Evolutionary conservation across 1,284 basidiomycete genomes (phyloP).

Genomic region (Tranzscheliella williamsii): DNA sequence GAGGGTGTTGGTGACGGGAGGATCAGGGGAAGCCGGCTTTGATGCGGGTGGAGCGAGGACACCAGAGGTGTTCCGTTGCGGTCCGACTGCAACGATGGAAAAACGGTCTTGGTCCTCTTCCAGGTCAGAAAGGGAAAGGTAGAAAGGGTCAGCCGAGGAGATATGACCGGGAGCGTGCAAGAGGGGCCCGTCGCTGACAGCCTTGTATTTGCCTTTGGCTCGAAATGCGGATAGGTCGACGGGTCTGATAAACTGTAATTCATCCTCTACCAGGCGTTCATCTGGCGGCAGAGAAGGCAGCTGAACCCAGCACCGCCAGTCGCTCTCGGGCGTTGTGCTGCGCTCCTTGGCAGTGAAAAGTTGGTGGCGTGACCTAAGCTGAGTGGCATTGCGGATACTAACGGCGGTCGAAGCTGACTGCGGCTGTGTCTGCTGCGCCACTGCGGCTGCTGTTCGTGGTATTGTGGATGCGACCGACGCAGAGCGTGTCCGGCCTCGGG

Average conservation of each 20-base stretch:
- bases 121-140: background rate
- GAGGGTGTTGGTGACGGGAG: background rate
- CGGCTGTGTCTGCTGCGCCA: background rate
- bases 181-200: background rate
- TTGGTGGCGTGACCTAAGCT: too few species aligned
- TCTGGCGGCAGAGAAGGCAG: too few species aligned
- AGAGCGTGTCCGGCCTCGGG: conserved; percentile 15
- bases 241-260: conserved; percentile 10
- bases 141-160: conserved; percentile 8
- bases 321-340: too few species aligned
- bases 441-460: background rate
- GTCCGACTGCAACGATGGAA: background rate
- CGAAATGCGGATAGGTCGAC: background rate
- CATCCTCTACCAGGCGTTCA: too few species aligned
- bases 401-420: too few species aligned
- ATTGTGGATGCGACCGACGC: conserved; percentile 2
- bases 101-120: background rate
- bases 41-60: background rate
- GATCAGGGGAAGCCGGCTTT: background rate
- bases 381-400: too few species aligned
- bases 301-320: too few species aligned
- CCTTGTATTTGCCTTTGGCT: conserved; percentile 7
- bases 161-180: background rate
- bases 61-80: too few species aligned
- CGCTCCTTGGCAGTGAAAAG: too few species aligned